Percentiles rank a stretch among this genome's conserved stretches.
Evolutionary conservation across 2,329 filamentous ascomycete species (phyloP).

Genomic region (Amesomyces nigricolor): DNA sequence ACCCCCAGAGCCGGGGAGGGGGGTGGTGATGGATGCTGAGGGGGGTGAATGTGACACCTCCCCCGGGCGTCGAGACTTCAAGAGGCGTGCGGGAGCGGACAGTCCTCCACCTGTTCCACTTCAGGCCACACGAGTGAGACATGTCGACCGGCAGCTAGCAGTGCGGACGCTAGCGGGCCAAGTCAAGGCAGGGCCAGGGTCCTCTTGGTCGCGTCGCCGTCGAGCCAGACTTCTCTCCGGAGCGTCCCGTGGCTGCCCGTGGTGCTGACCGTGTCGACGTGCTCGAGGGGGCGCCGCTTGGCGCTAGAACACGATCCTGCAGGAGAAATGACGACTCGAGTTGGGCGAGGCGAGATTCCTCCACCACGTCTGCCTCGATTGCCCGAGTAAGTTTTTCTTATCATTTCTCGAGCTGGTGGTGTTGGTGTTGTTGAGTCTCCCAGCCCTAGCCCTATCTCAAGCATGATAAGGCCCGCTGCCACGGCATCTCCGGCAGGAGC

Average conservation of each 20-base stretch:
- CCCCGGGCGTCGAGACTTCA: not conserved
- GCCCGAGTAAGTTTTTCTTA: not conserved
- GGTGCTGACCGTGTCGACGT: not conserved
- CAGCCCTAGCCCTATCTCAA: not conserved
- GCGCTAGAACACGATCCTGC: constrained; percentile 15
- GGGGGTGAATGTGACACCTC: not conserved
- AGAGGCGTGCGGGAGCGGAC: too few relatives aligned
- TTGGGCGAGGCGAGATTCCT: constrained; percentile 11
- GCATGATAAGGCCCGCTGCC: too few relatives aligned
- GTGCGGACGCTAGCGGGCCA: not conserved
- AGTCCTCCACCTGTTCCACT: not conserved
- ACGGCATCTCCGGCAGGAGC: too few relatives aligned
- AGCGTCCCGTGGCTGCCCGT: too few relatives aligned
- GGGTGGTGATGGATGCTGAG: not conserved
- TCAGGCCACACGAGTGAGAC: not conserved
- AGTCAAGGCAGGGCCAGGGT: not conserved
- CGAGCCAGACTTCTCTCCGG: not conserved
- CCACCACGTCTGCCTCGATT: not conserved
- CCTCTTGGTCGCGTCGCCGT: too few relatives aligned
- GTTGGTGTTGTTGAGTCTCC: not conserved
- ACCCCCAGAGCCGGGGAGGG: not conserved
- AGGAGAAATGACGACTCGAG: constrained; percentile 9
- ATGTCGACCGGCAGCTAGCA: constrained; percentile 1
- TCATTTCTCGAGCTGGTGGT: not conserved
- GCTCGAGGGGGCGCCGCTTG: constrained; percentile 4